Evolutionary conservation across 164 flowering plant species (phyloP).

Genomic region (Taxillus chinensis): DNA sequence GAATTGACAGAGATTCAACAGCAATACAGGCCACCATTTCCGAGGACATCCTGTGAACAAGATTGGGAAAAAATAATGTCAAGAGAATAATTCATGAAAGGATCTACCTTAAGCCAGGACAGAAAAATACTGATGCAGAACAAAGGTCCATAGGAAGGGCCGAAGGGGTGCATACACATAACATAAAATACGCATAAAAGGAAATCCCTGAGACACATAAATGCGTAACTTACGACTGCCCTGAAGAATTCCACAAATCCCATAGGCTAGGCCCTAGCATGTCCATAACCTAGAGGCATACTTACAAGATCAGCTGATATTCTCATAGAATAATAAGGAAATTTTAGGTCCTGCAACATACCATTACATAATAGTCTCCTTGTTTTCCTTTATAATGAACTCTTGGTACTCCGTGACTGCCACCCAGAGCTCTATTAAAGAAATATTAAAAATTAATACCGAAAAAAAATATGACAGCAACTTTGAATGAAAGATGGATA

Average conservation of each 20-base stretch:
- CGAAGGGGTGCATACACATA: too few species aligned
- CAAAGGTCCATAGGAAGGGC: too few species aligned
- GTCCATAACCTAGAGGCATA: conserved; percentile 72
- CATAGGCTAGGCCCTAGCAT: conserved; percentile 90
- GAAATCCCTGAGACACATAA: not conserved
- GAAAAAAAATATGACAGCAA: not conserved
- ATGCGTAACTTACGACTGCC: conserved; percentile 61
- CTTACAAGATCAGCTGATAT: not conserved
- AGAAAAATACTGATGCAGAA: too few species aligned
- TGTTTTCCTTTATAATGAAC: conserved; percentile 85
- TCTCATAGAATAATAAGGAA: not conserved
- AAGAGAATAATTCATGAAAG: too few species aligned
- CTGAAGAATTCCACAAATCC: conserved; percentile 89
- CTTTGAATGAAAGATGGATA: not conserved
- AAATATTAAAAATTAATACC: not conserved
- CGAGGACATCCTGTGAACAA: conserved; percentile 53
- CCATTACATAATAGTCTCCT: conserved; percentile 91
- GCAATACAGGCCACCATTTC: conserved; percentile 92
- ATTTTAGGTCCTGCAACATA: conserved; percentile 13
- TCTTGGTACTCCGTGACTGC: conserved; percentile 81
- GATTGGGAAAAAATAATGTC: not conserved
- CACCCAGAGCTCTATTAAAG: conserved; percentile 57
- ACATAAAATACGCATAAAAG: conserved; percentile 4
- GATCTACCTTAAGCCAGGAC: too few species aligned
- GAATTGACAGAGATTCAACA: conserved; percentile 75